Base-by-base conservation (phyloP, 2,329 filamentous ascomycete genomes). In the Lasiodiplodia gonubiensis region DNA sequence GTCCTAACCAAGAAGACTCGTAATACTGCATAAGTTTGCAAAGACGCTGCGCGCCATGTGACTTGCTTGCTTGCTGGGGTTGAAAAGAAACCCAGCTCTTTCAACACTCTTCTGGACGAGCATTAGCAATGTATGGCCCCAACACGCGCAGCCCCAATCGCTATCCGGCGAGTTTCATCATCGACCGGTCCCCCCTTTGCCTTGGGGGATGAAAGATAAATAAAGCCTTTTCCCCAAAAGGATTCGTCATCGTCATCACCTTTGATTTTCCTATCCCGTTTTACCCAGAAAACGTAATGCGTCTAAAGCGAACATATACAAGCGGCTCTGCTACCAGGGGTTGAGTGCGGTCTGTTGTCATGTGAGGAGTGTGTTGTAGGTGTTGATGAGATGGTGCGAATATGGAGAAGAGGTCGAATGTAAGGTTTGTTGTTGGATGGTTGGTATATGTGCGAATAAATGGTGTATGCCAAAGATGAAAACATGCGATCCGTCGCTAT, bases 1-100 rank as follows among this genome's bases (percentile, higher is more conserved):
- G 35, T 39, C 60, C 48, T 64, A 46, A 25, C 49, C 61, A 64
- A 64, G 61, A 64, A 64, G 61, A 64, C 61, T 64, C 61, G 61
- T 64, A 54, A 64, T 49, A 27, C 42, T 63, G 61, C 61, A 64
- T 64, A n/a, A 46, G 11, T 21, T 46, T 46, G 42, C 42, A 46
- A 46, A 21, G 42, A 21, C 18, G 42, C 42, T n/a, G 42, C 42
- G 42, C 42, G 42, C 42, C 25, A 51, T 63, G 27, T 46, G 30
- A 48, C 33, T 16, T 54, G 52, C 18, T 35, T 35, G 52, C 30
- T 25, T 23, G 49, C 49, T 11, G 49, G 23, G 49, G 49, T 52
- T 46, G 42, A 21, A 46, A 46, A 46, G 42, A 46, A 46, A 46
- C 42, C 42, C 42, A 46, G 42, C 42, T 46, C 5, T 46, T 46